Base-by-base conservation (phyloP, 805 yeast genomes). In the Monosporozyma yasuniensis region DNA sequence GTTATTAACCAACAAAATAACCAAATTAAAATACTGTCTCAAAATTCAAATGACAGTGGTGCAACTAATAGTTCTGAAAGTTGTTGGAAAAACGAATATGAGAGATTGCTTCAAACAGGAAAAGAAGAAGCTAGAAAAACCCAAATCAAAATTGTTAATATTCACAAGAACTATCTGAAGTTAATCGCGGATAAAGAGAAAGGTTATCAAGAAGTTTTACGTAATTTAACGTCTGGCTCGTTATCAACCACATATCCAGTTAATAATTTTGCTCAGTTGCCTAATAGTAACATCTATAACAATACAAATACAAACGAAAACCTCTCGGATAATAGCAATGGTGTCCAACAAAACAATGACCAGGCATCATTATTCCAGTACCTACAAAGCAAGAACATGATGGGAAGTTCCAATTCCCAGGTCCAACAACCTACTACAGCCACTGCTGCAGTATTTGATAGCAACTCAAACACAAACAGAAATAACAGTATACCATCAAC, bases 81-180 rank as follows among this genome's bases (percentile, higher is more conserved):
- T 11, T 47, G 38, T 19, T 50, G 53, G 53, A 47, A 50, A 41
- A 16, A 44, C 18, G 47, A 51, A 34, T 50, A 50, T 30, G 46
- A 44, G 3, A 47, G 42, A 27, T 7, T 50, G 7, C 3, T 34
- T 5, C 25, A 42, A 22, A 35, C 14, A 14, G 44, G 46, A 16
- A 28, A 47, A 11, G 18, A 22, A 32, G 50, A 47, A 7, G 41
- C 21, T 39, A 21, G 10, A 7, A n/a, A 28, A 9, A 30, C 28
- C 21, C 43, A 50, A n/a, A 11, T 25, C 3, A 43, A 46, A 39
- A 22, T 50, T 12, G 42, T 41, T 18, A 41, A 39, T 9, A 32
- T 50, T 11, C 53, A 50, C 28, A 50, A 47, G 27, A 44, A 46
- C 27, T 50, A 50, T 47, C 39, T 44, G n/a, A 47, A 43, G 9